Base-by-base conservation (phyloP, 1,139 yeast species). In the Scheffersomyces parashehatae region DNA sequence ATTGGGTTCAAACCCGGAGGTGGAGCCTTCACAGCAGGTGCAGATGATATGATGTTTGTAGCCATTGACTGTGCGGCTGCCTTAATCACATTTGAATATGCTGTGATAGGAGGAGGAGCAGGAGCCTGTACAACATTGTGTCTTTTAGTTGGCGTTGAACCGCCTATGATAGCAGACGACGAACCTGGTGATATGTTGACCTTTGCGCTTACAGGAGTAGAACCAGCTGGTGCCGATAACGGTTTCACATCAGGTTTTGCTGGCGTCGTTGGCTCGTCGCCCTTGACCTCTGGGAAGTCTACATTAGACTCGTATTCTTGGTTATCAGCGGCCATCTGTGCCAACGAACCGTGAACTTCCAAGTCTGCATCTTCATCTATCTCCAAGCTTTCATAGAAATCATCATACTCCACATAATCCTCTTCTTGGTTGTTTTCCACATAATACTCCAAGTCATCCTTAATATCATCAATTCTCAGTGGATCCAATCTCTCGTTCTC, bases 371-470 rank as follows among this genome's bases (percentile, higher is more conserved):
- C 56, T 37, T 84, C 89, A 44, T 82, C 89, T 41, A 89, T 77
- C 42, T 88, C 93, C 52, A 93, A 77, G 46, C 83, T 90, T 54
- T 93, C 98, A 62, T 93, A 93, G 51, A 93, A 82, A 30, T 90
- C 93, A 56, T 93, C 98, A 64, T 93, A 96, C 59, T 93, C 98
- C 20, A 93, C 88, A 64, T 90, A 95, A 58, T 91, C 97, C n/a
- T 85, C 96, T 45, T 90, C 97, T 65, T 88, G 95, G 60, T 93
- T 95, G 50, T 93, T 88, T 50, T 93, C 98, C 37, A 95, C 96
- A 62, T 90, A 93, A 66, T 91, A 93, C 54, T 81, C 89, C 60
- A 95, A 87, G 63, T 93, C 98, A 46, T 95, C 99, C 58, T 85
- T 85, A 46, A 89, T 81, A 28, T 79, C 85, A 56, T 86, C 87